Percentiles rank a stretch among this genome's conserved stretches.
Conservation (phyloP, 2,329 filamentous ascomycete species). For the Penicillium sclerotigenum region DNA sequence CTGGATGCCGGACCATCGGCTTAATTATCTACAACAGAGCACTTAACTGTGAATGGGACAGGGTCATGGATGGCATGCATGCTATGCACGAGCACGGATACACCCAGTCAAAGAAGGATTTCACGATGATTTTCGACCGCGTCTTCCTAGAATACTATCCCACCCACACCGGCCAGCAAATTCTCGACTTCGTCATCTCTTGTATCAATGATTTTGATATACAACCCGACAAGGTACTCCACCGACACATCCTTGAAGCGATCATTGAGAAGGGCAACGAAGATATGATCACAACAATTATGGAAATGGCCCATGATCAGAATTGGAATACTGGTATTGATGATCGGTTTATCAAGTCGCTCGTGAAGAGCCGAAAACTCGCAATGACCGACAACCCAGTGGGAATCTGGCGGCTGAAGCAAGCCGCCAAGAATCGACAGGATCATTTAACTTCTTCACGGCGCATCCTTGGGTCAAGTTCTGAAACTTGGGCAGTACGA, state of each 20-base stretch:
- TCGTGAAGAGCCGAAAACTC: conserved; percentile 35
- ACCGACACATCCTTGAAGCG: conserved; percentile 41
- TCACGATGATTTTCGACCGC: conserved; percentile 37
- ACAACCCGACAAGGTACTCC: conserved; percentile 39
- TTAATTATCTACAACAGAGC: conserved; percentile 39
- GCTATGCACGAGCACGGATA: conserved; percentile 37
- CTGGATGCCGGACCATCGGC: conserved; percentile 36
- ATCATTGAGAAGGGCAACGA: conserved; percentile 39
- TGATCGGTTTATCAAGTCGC: conserved; percentile 30
- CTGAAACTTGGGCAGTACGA: conserved; percentile 12
- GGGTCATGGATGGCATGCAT: conserved; percentile 37
- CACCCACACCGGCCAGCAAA: conserved; percentile 33
- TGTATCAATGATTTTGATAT: conserved; percentile 37
- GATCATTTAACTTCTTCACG: conserved; percentile 32
- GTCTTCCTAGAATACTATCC: conserved; percentile 44
- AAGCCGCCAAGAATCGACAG: conserved; percentile 35
- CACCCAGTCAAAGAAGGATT: conserved; percentile 29
- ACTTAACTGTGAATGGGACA: conserved; percentile 40
- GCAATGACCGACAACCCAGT: conserved; percentile 35
- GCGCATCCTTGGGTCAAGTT: conserved; percentile 34
- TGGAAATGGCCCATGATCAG: conserved; percentile 28
- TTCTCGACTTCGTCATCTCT: conserved; percentile 36
- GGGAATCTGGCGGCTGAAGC: conserved; percentile 43
- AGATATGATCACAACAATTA: conserved; percentile 32
- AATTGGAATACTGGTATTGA: conserved; percentile 35